Conservation (phyloP, 73 alveolate genomes). For the Paramecium primaurelia region DNA sequence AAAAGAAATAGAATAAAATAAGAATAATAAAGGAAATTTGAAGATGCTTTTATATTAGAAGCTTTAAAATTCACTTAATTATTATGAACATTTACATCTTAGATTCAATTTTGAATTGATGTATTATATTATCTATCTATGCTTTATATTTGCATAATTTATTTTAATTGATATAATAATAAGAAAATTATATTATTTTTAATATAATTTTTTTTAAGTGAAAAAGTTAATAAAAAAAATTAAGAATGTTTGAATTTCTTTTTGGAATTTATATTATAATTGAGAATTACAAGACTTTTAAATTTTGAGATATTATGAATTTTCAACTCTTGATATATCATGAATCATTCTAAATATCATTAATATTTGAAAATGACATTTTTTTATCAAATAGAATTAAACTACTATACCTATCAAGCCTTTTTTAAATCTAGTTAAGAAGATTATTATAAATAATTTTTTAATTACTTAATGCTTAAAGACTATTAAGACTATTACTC, state of each 20-base stretch:
- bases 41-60: conserved; percentile 32
- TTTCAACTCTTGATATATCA: no score
- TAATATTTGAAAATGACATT: not conserved
- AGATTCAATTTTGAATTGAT: not conserved
- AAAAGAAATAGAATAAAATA: conserved; percentile 49
- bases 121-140: no score
- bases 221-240: not conserved
- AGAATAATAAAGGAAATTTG: conserved; percentile 41
- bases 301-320: not conserved
- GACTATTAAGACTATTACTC: not conserved
- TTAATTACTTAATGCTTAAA: not conserved
- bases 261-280: not conserved
- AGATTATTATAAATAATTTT: not conserved
- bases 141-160: no score
- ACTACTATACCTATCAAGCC: not conserved
- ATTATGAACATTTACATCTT: not conserved
- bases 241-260: not conserved
- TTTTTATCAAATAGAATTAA: not conserved
- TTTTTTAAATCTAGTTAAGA: not conserved
- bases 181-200: not conserved
- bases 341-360: not conserved
- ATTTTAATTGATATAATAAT: no score
- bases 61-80: not conserved
- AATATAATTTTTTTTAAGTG: no score
- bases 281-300: not conserved